Evolutionary conservation across 2,329 filamentous ascomycete species (phyloP), one percentile per base, ranked within the genome.

Genomic region (Fusarium robinianum): DNA sequence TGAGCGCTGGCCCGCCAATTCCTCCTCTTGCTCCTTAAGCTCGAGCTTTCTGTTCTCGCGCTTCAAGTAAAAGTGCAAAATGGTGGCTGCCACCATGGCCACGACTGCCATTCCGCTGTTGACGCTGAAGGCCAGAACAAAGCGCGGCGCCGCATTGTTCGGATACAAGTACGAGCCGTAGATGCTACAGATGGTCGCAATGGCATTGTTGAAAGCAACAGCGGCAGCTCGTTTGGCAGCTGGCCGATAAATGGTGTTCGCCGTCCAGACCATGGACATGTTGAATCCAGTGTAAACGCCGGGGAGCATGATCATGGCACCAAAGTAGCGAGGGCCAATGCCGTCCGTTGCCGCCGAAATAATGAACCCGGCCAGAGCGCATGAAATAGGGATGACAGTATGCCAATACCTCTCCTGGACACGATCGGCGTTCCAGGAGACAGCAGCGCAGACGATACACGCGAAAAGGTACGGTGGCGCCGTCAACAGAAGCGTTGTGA

Each of bases 401-500:
- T 77, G 74, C 25, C 71, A 70, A 2, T 68, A 71, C 6, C 75
- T 64, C 47, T 77, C 73, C 6, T 70, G 65, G 32, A 72, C 70
- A 33, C 67, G 58, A 34, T 76, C 74, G 0, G 70, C 72, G 8
- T 67, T 72, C 46, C 70, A 72, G 2, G 72, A 65, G 6, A 77
- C 67, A 2, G 49, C 56, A 0, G 76, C 64, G 4, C 76, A 60
- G 4, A 76, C 61, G 10, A 55, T 39, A 10, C 41, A 47, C 2
- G 46, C 49, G 19, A 53, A 38, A 3, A 47, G 32, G 11, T 53
- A 53, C 0, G 51, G 51, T 8, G 51, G 51, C 3, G 38, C 45
- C 0, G 49, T 53, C 1, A 50, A 26, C 2, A 54, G 14, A 6
- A 53, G 22, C 2, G 49, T 53, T 1, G 26, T 41, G 8, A 41